Conservation (phyloP, 805 yeast genomes). For the Komagataella pastoris region DNA sequence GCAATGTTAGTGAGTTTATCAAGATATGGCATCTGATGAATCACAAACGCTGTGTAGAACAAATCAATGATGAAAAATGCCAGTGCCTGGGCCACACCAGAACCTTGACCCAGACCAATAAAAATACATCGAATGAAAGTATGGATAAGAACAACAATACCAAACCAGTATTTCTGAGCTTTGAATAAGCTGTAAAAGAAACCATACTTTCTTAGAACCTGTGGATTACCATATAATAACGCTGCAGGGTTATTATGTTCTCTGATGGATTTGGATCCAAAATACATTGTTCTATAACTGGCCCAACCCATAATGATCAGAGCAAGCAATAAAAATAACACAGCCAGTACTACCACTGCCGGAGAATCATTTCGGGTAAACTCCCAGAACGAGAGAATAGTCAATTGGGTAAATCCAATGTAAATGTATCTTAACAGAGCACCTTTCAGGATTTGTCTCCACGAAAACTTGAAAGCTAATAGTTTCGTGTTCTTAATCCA, state of each 20-base stretch:
- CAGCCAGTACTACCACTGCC: constrained; percentile 76
- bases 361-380: constrained; percentile 73
- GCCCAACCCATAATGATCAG: constrained; percentile 52
- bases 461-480: constrained; percentile 35
- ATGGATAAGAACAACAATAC: constrained; percentile 47
- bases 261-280: constrained; percentile 49
- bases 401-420: constrained; percentile 76
- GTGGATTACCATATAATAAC: constrained; percentile 65
- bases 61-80: constrained; percentile 68
- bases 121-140: constrained; percentile 56
- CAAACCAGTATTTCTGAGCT: constrained; percentile 77
- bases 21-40: constrained; percentile 60
- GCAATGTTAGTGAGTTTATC: constrained; percentile 73
- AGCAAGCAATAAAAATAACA: constrained; percentile 50
- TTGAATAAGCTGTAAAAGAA: constrained; percentile 83
- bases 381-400: constrained; percentile 78
- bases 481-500: constrained; percentile 36
- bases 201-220: constrained; percentile 67
- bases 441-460: constrained; percentile 59
- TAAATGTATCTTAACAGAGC: constrained; percentile 64
- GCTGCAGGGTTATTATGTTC: constrained; percentile 77
- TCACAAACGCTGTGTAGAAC: constrained; percentile 49
- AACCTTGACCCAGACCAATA: constrained; percentile 64
- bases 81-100: constrained; percentile 74
- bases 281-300: constrained; percentile 44